phyloP scores from a whole-genome alignment of 805 yeast genomes.

The Kodamaea nitidulidarum region DNA sequence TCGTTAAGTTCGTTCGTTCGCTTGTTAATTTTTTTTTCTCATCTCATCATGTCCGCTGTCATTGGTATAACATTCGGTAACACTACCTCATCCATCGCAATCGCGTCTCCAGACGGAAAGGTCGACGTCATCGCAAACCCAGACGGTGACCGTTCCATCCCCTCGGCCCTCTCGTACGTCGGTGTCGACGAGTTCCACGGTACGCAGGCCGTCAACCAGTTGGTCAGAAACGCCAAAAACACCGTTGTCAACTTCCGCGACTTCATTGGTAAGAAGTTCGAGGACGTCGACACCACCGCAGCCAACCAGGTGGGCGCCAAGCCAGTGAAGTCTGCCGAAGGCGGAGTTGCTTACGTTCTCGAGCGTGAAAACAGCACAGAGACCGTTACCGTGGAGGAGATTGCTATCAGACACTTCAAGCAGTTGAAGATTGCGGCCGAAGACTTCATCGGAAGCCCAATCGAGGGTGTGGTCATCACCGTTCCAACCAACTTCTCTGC shows the following conservation, averaged over 20 bases:
- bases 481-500: slow-evolving; percentile 86
- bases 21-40: not conserved
- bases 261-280: slow-evolving; percentile 72
- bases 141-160: slow-evolving; percentile 97
- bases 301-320: slow-evolving; percentile 54
- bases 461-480: slow-evolving; percentile 82
- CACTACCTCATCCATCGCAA: slow-evolving; percentile 92
- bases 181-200: slow-evolving; percentile 97
- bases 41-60: slow-evolving; percentile 43
- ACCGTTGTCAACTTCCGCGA: slow-evolving; percentile 93
- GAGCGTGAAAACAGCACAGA: slow-evolving; percentile 46
- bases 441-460: slow-evolving; percentile 78
- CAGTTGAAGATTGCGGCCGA: slow-evolving; percentile 85
- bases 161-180: slow-evolving; percentile 86
- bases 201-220: slow-evolving; percentile 88
- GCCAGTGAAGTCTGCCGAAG: slow-evolving; percentile 51
- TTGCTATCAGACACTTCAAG: slow-evolving; percentile 75
- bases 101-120: slow-evolving; percentile 77
- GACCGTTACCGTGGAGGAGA: slow-evolving; percentile 67
- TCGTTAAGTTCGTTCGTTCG: not conserved
- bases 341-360: slow-evolving; percentile 66
- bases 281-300: slow-evolving; percentile 64
- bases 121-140: slow-evolving; percentile 98
- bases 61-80: slow-evolving; percentile 97
- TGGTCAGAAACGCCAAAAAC: slow-evolving; percentile 82